phyloP scores from a whole-genome alignment of 2,329 filamentous ascomycete genomes.

The Lecanicillium sp. region DNA sequence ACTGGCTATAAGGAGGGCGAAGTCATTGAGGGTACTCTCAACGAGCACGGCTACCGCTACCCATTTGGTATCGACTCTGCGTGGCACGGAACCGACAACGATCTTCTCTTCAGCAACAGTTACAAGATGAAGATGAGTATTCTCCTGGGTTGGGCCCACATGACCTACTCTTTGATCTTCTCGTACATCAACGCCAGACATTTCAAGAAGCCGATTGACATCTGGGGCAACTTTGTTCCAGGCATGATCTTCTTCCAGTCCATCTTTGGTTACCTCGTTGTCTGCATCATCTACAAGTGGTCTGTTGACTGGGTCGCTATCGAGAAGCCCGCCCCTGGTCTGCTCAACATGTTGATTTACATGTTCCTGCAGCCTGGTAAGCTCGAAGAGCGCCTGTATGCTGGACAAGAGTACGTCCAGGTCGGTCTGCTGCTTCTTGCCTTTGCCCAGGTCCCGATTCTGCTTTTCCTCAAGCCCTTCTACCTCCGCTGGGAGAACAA shows the following conservation, averaged over 20 bases:
- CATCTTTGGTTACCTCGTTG: slow-evolving; percentile 93
- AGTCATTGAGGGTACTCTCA: slow-evolving; percentile 61
- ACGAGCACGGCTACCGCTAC: slow-evolving; percentile 69
- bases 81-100: slow-evolving; percentile 95
- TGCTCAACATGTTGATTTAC: slow-evolving; percentile 99
- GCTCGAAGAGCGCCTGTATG: slow-evolving; percentile 65
- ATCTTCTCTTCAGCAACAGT: slow-evolving; percentile 92
- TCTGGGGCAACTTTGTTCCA: slow-evolving; percentile 95
- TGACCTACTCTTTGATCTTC: slow-evolving; percentile 96
- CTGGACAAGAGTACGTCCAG: slow-evolving; percentile 71
- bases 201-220: slow-evolving; percentile 91
- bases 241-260: slow-evolving; percentile 99
- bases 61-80: slow-evolving; percentile 94
- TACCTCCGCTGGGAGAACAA: slow-evolving; percentile 95
- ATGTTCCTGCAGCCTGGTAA: slow-evolving; percentile 92
- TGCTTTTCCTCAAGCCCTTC: slow-evolving; percentile 92
- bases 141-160: slow-evolving; percentile 92
- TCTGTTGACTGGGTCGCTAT: slow-evolving; percentile 70
- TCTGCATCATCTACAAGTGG: slow-evolving; percentile 98
- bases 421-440: slow-evolving; percentile 74
- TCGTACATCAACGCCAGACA: slow-evolving; percentile 89
- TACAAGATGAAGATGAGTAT: slow-evolving; percentile 99
- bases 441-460: slow-evolving; percentile 76
- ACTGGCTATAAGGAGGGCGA: slow-evolving; percentile 56
- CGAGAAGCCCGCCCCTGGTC: slow-evolving; percentile 67